Evolutionary conservation across 225 moss, liverwort and hornwort genomes (phyloP), one percentile per base, ranked within the genome.

Genomic region (Antitrichia curtipendula): DNA sequence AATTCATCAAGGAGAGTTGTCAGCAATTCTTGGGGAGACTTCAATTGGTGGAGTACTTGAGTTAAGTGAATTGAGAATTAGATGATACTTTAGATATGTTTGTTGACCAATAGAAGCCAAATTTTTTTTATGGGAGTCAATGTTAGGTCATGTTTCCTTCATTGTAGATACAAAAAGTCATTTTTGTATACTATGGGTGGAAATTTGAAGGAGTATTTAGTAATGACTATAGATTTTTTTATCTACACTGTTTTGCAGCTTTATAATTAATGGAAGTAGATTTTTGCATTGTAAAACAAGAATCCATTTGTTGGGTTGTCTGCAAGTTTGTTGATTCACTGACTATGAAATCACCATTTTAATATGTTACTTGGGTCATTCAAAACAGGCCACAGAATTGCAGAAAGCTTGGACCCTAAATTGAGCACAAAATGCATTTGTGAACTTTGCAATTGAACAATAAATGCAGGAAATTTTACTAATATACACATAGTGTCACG

Each of bases 91-190:
- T 57, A 47, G 7, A 18, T 49, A 1, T 12, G 4, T 74, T 29
- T 12, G 7, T 20, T 31, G 49, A 49, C 0, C 10, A 29, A 0
- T 31, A 7, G 49, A 31, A 31, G 11, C 20, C 32, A 74, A 74
- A 7, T 32, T 12, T 73, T 74, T 7, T 0, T 4, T 50, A 47
- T 2, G 1, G 7, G 7, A 73, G 6, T 73, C 31, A 32, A 32
- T 7, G 2, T 0, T 13, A 31, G 32, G 2, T 74, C 12, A 7
- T 0, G 2, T 19, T 29, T 49, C 20, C 7, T 49, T 47, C 7
- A 32, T 49, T 73, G 49, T 49, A 72, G 10, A 47, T 45, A 28
- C 28, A 10, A 72, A 29, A 29, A 29, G 17, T 29, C 28, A 28
- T 18, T 72, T 72, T 38, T 40, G 22, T 13, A 13, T 40, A 40